Base-by-base conservation (phyloP, 1,284 basidiomycete species). In the Apiotrichum veenhuisii region DNA sequence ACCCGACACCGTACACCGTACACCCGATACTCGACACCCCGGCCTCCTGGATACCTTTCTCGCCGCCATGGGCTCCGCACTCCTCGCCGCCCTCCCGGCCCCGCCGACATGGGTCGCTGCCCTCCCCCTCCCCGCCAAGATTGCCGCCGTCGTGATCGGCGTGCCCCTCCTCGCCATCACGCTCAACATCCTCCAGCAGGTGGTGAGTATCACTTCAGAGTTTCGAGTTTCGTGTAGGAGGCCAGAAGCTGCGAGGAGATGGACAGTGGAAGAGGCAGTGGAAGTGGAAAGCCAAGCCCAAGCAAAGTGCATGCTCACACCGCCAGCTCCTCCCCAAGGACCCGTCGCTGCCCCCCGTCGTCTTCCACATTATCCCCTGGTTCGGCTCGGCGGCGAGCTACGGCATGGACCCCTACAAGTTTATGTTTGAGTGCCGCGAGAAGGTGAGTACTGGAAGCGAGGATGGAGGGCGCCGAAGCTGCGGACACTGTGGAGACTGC, bases 381-480 rank as follows among this genome's bases (percentile, higher is more conserved):
- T 80, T 91, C 62, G 89, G 89, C 14, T 88, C 86, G 27, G 86
- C 89, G 1, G 80, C 83, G n/a, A 69, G 79, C 45, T 91, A 91
- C 64, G 89, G 89, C 23, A 84, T 88, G 68, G 87, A 91, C 72
- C 89, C 89, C 2, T 82, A 90, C 73, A 82, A 80, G 58, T 91
- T 91, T 76, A 82, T 90, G 69, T 83, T 85, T 56, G 79, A 81
- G 44, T 87, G 85, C 73, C 83, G 87, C 58, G 87, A 89, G 64
- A 95, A 94, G 85, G 93, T 91, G 61, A 27, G 82, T 71, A 15
- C 10, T 23, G n/a, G 12, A 12, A 30, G 30, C 7, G 7, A 30
- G 30, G 7, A 30, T 12, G 30, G n/a, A n/a, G n/a, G n/a, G n/a
- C n/a, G n/a, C n/a, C n/a, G n/a, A n/a, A n/a, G n/a, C n/a, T n/a